Evolutionary conservation across 2,329 filamentous ascomycete genomes (phyloP).

Genomic region (Metarhizium rileyi): DNA sequence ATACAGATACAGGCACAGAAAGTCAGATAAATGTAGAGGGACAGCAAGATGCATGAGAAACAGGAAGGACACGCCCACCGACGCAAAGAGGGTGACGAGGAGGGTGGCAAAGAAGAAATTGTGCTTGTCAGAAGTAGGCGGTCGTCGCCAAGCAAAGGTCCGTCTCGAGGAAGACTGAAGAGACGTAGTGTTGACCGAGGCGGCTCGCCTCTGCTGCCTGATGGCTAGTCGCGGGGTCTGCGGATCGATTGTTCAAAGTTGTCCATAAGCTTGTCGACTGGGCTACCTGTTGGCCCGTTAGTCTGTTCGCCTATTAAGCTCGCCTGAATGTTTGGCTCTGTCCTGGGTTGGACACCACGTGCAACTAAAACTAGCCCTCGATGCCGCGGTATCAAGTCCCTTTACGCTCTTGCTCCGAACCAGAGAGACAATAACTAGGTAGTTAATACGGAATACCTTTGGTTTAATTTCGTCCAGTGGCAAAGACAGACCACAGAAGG

Average conservation of each 20-base stretch:
- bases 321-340: too few relatives aligned
- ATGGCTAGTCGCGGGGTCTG: neutral
- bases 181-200: neutral
- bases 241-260: neutral
- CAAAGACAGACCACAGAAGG: too few relatives aligned
- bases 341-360: too few relatives aligned
- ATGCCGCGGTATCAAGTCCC: too few relatives aligned
- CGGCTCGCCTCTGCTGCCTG: neutral
- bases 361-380: too few relatives aligned
- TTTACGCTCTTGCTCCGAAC: too few relatives aligned
- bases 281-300: neutral
- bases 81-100: neutral
- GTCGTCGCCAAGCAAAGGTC: constrained; percentile 2
- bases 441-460: too few relatives aligned
- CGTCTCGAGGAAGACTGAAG: neutral
- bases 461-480: too few relatives aligned
- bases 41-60: neutral
- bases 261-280: too few relatives aligned
- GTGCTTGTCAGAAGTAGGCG: neutral
- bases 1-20: neutral
- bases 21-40: neutral
- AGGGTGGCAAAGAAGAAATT: neutral
- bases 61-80: neutral
- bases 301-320: too few relatives aligned
- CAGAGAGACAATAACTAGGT: too few relatives aligned